Conservation (phyloP, 177 flowering plant species). For the Vitis hybrid region DNA sequence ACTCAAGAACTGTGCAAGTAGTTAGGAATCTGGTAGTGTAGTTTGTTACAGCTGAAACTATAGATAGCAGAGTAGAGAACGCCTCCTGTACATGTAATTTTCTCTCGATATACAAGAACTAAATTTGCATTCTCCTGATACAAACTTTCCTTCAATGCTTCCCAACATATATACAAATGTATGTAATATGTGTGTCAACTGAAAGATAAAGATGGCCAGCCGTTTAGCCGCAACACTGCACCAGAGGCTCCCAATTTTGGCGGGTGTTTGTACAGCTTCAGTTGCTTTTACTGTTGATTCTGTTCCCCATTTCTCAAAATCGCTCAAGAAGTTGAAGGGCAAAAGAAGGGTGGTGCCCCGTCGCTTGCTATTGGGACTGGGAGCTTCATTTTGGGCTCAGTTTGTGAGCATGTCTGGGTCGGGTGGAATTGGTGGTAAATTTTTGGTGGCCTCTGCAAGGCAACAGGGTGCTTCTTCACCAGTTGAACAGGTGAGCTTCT, state of each 20-base stretch:
- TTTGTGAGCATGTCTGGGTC: slow-evolving; percentile 53
- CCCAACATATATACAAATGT: background rate
- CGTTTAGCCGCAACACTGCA: slow-evolving; percentile 20
- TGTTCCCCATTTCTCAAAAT: slow-evolving; percentile 6
- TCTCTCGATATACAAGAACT: no score
- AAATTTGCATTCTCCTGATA: no score
- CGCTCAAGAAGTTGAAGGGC: slow-evolving; percentile 12
- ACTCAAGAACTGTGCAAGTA: no score
- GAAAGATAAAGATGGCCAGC: slow-evolving; percentile 30
- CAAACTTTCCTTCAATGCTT: background rate
- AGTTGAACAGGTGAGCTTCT: slow-evolving; percentile 49
- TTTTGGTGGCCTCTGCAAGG: slow-evolving; percentile 66
- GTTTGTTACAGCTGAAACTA: no score
- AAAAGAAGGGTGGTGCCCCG: slow-evolving; percentile 28
- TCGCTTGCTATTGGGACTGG: slow-evolving; percentile 53
- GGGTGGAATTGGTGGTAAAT: slow-evolving; percentile 35
- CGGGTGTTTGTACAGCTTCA: slow-evolving; percentile 8
- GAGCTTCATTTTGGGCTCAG: slow-evolving; percentile 49
- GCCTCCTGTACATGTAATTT: no score
- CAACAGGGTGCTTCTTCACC: slow-evolving; percentile 27
- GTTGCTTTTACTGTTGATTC: slow-evolving; percentile 5
- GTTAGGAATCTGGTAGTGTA: no score
- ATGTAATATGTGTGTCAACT: slow-evolving; percentile 2
- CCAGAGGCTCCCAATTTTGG: slow-evolving; percentile 22
- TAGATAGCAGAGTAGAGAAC: no score